Conservation (phyloP, 352 stramenopile species). For the Achlya hypogyna region DNA sequence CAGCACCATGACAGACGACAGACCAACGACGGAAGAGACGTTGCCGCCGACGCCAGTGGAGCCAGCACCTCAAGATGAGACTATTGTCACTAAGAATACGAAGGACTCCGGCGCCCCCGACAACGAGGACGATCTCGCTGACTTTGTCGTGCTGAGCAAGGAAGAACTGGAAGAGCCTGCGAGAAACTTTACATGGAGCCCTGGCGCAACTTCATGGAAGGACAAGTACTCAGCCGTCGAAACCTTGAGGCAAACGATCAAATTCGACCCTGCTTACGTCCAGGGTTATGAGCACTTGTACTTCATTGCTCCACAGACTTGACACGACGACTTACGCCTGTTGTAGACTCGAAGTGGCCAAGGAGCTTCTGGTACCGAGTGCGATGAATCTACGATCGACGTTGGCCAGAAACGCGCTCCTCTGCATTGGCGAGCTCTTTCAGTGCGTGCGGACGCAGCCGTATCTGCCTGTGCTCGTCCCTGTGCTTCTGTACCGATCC, state of each 20-base stretch:
- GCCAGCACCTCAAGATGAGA: not conserved
- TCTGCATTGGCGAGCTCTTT: constrained; percentile 11
- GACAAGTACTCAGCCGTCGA: constrained; percentile 14
- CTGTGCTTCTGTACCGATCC: not conserved
- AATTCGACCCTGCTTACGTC: constrained; percentile 7
- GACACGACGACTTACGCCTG: not conserved
- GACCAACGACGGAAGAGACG: not conserved
- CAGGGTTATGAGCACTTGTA: not conserved
- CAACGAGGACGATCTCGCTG: constrained; percentile 17
- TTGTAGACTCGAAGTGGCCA: not conserved
- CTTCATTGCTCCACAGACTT: not conserved
- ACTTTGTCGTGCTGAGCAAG: constrained; percentile 13
- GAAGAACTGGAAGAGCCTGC: not conserved
- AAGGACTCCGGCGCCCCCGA: constrained; percentile 18
- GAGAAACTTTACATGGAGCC: not conserved
- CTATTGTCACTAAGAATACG: too few relatives aligned
- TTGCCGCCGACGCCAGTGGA: not conserved
- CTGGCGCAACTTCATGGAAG: not conserved
- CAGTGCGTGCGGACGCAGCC: not conserved
- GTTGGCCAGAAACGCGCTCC: not conserved
- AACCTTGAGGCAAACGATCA: constrained; percentile 13
- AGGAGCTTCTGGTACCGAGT: constrained; percentile 12
- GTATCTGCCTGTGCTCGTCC: not conserved
- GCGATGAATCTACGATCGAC: constrained; percentile 8
- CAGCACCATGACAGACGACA: not conserved